Base-by-base conservation (phyloP, 139 green algal genomes). In the Zygnema circumcarinatum region DNA sequence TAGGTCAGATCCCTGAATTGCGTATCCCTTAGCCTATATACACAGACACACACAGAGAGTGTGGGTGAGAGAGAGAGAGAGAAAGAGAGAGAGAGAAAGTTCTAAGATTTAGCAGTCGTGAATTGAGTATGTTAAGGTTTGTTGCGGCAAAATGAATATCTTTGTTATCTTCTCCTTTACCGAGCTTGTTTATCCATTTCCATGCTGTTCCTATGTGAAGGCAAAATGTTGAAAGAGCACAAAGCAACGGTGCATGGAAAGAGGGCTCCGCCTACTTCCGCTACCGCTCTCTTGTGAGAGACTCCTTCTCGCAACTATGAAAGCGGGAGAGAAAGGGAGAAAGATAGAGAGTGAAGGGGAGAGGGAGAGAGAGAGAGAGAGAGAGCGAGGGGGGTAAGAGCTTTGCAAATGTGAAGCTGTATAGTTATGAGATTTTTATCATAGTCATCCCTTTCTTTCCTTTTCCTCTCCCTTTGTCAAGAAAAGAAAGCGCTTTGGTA, bases 141-240 rank as follows among this genome's bases (percentile, higher is more conserved):
- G 54, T 72, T 29, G 54, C 29, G 29, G 25, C 25, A 72, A 25
- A 72, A 33, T 72, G 29, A 72, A 29, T 72, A 29, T 72, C 54
- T 25, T 29, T 72, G 25, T 25, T 72, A 25, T 25, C 29, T 25
- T 72, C 25, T 25, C 25, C 25, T 29, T 25, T 72, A 29, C 25
- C 25, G 54, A 72, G 25, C 54, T 33, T 29, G 29, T 72, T 25
- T 29, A 25, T 29, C 54, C 54, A 72, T 72, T 25, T 29, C 25
- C 54, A 29, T 29, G 29, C 54, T n/a, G 54, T 72, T 25, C 29
- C 25, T 25, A 29, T 29, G 38, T 36, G 22, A 32, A 79, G 72
- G 72, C 20, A 79, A 79, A 35, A 79, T 79, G 16, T 35, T 79
- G 16, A 79, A 79, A 35, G 72, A 79, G 72, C 72, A 79, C 72